Base-by-base conservation (phyloP, 73 alveolate genomes). In the Paramecium bursaria region DNA sequence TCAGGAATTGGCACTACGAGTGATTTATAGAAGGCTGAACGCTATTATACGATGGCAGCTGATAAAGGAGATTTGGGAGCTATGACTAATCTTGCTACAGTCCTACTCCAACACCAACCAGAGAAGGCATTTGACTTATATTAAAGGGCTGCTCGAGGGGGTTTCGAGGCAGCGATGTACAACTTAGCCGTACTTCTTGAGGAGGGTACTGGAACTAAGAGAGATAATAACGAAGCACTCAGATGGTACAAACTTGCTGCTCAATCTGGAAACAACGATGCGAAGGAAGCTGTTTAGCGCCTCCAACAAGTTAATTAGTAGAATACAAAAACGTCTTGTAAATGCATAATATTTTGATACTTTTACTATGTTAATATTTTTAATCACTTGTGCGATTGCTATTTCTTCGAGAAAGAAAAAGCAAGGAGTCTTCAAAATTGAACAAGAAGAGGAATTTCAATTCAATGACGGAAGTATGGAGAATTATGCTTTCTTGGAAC, bases 81-180 rank as follows among this genome's bases (percentile, higher is more conserved):
- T 1, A 67, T 67, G 82, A 67, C 82, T 4, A 67, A 67, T n/a
- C 22, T 67, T 19, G 82, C 82, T 67, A 67, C 82, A 15, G 82
- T 67, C 2, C 29, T 67, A 67, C 50, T 67, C 26, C 2, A 67
- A 19, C 0, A 10, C 6, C 19, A 67, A 25, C 60, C 54, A 39
- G 21, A 19, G 33, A 57, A 67, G 44, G 82, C 82, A 0, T 67
- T 67, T 67, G 60, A 67, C 14, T 67, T 53, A 57, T 67, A 67
- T 30, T 26, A 25, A 10, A n/a, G 21, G 55, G 82, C 82, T 21
- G 82, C 82, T 1, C 33, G 44, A 67, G 82, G 82, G 19, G 82
- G 82, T 4, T 67, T 67, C 21, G 82, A 67, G 50, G 44, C 19
- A 21, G 82, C 82, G 33, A 19, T 39, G 11, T 67, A 67, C 44